phyloP scores from a whole-genome alignment of 768 basidiomycete genomes.

The Cystofilobasidium macerans region DNA sequence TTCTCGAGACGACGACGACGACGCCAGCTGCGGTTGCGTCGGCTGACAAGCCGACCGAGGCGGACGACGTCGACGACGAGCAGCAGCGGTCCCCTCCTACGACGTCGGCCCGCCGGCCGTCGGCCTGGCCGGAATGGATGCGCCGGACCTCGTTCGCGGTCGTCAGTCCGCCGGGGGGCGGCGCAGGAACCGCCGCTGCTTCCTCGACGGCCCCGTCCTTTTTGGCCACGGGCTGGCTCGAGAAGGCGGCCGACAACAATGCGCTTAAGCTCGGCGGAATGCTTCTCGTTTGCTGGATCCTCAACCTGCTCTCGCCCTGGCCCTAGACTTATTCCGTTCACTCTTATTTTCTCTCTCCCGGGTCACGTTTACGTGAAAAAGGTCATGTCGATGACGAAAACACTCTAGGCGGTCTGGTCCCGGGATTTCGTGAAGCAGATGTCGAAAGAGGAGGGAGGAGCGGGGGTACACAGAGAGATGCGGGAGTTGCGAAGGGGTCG shows the following conservation, averaged over 20 bases:
- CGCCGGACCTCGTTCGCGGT: slow-evolving; percentile 3
- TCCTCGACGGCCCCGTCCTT: no score
- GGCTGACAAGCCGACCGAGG: not conserved
- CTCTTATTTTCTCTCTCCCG: no score
- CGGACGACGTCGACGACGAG: not conserved
- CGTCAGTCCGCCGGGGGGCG: not conserved
- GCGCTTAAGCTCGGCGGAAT: slow-evolving; percentile 12
- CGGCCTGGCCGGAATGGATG: slow-evolving; percentile 5
- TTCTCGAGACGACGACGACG: slow-evolving; percentile 11
- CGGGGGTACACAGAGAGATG: no score
- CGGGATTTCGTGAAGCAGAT: no score
- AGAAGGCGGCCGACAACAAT: not conserved
- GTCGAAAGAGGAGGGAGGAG: no score
- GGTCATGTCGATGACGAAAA: no score
- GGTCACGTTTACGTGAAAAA: no score
- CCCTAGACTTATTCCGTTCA: not conserved
- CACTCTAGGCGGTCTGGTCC: no score
- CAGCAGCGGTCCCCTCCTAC: no score
- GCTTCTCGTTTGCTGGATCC: slow-evolving; percentile 14
- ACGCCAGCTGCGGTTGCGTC: not conserved
- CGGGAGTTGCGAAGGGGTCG: not conserved
- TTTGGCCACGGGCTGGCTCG: not conserved
- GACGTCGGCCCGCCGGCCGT: not conserved
- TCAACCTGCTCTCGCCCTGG: slow-evolving; percentile 16
- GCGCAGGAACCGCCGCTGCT: not conserved